phyloP scores from a whole-genome alignment of 78 protist species.

The Isochrysis galbana region DNA sequence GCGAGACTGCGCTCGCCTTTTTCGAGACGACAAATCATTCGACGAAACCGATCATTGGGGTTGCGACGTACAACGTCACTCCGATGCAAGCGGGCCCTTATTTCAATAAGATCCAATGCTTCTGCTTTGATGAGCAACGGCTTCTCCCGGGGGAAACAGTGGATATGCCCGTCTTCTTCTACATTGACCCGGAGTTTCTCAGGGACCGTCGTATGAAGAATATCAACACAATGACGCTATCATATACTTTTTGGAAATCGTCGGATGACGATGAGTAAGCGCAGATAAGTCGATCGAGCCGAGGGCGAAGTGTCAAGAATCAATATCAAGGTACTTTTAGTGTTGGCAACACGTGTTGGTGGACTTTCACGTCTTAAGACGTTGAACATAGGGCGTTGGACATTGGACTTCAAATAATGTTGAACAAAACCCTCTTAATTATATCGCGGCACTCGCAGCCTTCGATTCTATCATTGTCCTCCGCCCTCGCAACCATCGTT shows the following conservation, averaged over 20 bases:
- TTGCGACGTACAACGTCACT: constrained; percentile 36
- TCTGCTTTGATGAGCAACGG: constrained; percentile 91
- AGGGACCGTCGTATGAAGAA: constrained; percentile 4
- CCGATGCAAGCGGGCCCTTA: constrained; percentile 66
- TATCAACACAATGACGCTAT: constrained; percentile 15
- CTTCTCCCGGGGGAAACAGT: constrained; percentile 82
- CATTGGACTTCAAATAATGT: too few species aligned
- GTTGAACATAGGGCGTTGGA: too few species aligned
- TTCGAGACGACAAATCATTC: constrained; percentile 76
- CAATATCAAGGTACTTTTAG: not conserved
- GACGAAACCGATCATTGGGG: constrained; percentile 69
- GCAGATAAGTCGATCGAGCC: too few species aligned
- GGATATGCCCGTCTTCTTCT: constrained; percentile 95
- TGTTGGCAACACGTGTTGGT: too few species aligned
- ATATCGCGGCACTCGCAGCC: too few species aligned
- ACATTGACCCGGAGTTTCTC: constrained; percentile 83
- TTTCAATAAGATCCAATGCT: constrained; percentile 90
- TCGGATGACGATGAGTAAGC: not conserved
- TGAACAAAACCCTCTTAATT: too few species aligned
- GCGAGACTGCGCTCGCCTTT: constrained; percentile 80
- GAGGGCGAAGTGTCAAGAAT: not conserved
- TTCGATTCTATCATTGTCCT: too few species aligned
- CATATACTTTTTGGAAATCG: constrained; percentile 33
- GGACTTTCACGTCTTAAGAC: too few species aligned
- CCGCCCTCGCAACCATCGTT: too few species aligned